Base-by-base conservation (phyloP, 2,329 filamentous ascomycete genomes). In the Tolypocladium guangdongense region DNA sequence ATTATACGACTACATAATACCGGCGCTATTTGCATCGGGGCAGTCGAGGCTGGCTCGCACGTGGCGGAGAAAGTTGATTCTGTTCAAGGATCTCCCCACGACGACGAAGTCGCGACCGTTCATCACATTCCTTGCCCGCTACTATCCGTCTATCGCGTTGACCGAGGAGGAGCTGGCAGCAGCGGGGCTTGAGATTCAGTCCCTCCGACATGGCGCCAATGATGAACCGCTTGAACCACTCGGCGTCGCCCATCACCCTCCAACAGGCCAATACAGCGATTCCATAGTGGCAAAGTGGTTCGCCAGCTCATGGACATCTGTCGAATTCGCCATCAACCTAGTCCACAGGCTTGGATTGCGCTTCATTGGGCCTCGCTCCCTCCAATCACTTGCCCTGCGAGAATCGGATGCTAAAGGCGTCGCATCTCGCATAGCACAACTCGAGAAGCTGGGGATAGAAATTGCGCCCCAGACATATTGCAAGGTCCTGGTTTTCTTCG, bases 201-300 rank as follows among this genome's bases (percentile, higher is more conserved):
- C 11, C 20, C 16, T 10, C 2, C 49, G 27, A 46, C 32, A 16
- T 20, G n/a, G 4, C 30, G 16, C 37, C 3, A 32, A 35, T 20
- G 36, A 27, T 27, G 27, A 27, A 36, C 20, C 4, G 14, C 38
- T 35, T 35, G 39, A 5, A 14, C 36, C 14, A 33, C 36, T 24
- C 47, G n/a, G 22, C 4, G 41, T 20, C 14, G 20, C 35, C 5
- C 8, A 46, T 8, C 32, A 46, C 4, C 30, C 41, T 33, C 33
- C 54, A 24, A 59, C 56, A 53, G 58, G 62, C 22, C 60, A 59
- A 20, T 65, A 62, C 37, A 64, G 62, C 43, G 67, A 70, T 49
- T 60, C 83, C 57, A 85, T 95, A 33, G 86, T 87, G 20, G 87
- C 90, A n/a, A 81, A 84, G 57, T 83, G 90, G 72, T 91, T 96